These are phyloP conservation scores for Zygosaccharomyces gambellarensis DNA, from an alignment of 805 yeast species.

Conservation along the genomic window DNA sequence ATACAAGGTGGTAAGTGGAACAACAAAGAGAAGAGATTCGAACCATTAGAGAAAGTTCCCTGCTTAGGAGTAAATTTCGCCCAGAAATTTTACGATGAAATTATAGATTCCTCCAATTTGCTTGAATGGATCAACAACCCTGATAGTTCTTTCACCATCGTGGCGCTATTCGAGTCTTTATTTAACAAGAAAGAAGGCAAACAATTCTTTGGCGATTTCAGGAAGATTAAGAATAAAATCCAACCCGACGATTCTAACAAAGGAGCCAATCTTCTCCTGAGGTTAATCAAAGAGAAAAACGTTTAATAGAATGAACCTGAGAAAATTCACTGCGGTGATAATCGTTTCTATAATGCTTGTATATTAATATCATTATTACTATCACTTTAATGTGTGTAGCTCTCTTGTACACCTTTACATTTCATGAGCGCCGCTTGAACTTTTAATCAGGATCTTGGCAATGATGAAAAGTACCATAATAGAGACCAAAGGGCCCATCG, in stretches of 20 bases:
- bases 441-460: not conserved
- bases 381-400: not conserved
- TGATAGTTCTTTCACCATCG: slow-evolving; percentile 74
- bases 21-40: slow-evolving; percentile 51
- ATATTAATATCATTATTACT: not conserved
- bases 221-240: slow-evolving; percentile 43
- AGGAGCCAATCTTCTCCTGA: slow-evolving; percentile 54
- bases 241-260: slow-evolving; percentile 50
- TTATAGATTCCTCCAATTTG: slow-evolving; percentile 48
- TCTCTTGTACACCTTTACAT: not conserved
- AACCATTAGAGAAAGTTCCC: slow-evolving; percentile 40
- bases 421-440: not conserved
- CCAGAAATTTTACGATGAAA: slow-evolving; percentile 44
- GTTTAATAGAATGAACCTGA: not conserved
- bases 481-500: not conserved
- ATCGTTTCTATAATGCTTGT: not conserved
- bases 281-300: slow-evolving; percentile 29
- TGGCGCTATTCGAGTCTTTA: slow-evolving; percentile 69
- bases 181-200: slow-evolving; percentile 42
- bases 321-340: not conserved
- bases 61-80: slow-evolving; percentile 61
- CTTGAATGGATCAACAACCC: slow-evolving; percentile 64
- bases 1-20: slow-evolving; percentile 86
- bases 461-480: not conserved
- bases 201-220: slow-evolving; percentile 50